Conservation (phyloP, 495 filamentous ascomycete genomes). For the Penicillium ochrochloron region DNA sequence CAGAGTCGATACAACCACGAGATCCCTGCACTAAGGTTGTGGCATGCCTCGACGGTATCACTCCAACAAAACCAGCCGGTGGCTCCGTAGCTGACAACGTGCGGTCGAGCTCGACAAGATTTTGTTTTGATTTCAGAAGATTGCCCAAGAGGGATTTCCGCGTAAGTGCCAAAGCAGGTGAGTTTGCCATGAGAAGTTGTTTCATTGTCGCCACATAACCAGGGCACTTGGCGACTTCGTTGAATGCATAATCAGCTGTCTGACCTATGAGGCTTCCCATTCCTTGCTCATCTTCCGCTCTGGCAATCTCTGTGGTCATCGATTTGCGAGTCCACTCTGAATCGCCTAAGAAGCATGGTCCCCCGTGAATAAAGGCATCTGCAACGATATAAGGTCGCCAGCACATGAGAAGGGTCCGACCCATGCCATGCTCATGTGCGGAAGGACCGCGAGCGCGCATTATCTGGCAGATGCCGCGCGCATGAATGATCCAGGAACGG, state of each 20-base stretch:
- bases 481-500: slow-evolving; percentile 36
- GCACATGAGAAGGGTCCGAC: slow-evolving; percentile 27
- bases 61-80: not conserved
- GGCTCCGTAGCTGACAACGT: not conserved
- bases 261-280: not conserved
- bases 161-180: too few species aligned
- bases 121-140: not conserved
- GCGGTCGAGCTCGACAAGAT: not conserved
- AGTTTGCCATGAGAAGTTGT: not conserved
- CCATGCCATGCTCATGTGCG: slow-evolving; percentile 33
- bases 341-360: slow-evolving; percentile 30
- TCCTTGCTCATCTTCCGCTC: slow-evolving; percentile 10
- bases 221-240: slow-evolving; percentile 9
- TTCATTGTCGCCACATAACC: not conserved
- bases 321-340: slow-evolving; percentile 27
- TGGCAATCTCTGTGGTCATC: slow-evolving; percentile 21
- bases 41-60: slow-evolving; percentile 1
- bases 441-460: slow-evolving; percentile 32
- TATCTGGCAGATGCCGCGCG: slow-evolving; percentile 33
- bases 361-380: slow-evolving; percentile 26
- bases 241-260: not conserved
- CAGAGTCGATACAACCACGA: not conserved
- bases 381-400: slow-evolving; percentile 33
- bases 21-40: not conserved
- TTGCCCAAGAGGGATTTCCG: not conserved